Evolutionary conservation across 2,329 filamentous ascomycete species (phyloP), one percentile per base, ranked within the genome.

Genomic region (Claviceps digitariae): DNA sequence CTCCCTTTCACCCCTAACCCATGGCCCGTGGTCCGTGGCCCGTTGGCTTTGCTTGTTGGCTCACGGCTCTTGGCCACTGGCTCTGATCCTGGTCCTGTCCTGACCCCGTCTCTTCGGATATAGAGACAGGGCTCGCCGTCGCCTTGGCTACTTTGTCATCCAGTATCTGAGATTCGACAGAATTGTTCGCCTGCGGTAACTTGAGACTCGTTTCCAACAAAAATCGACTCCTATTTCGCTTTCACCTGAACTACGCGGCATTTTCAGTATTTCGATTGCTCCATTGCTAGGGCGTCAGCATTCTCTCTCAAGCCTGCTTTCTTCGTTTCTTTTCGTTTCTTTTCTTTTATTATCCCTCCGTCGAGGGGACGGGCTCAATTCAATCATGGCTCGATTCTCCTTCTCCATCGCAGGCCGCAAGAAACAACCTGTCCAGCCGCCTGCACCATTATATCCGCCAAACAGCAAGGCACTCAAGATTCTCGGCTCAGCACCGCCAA

Each of bases 391-490:
- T 48, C 75, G 72, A 54, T 77, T 78, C 58, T 70, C 65, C 41
- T 77, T 78, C 51, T 69, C 74, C 31, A 62, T 77, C 17, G 69
- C 74, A 51, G 70, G 74, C 51, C 72, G 74, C 56, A 72, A 67
- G 54, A 78, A 74, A 61, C 66, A 66, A 38, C 50, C 61, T 40
- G 56, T 66, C 10, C 58, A 63, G 59, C 38, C 60, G 60, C 27
- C 61, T 60, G 31, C 61, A 60, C 17, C 64, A 9, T 61, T 66
- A n/a, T 38, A 38, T n/a, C 65, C 66, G 38, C 68, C 71, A 2
- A 66, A 74, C 58, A 75, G 72, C 54, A 79, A 79, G 60, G 75
- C 73, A 1, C 74, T 77, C 58, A 74, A 72, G 58, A 69, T 78
- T 17, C 62, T 79, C 41, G 76, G 75, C 25, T 70, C 71, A 4